Percentiles rank a stretch among this genome's conserved stretches.
Conservation (phyloP, 306 rosid genomes). For the Senna siamea region DNA sequence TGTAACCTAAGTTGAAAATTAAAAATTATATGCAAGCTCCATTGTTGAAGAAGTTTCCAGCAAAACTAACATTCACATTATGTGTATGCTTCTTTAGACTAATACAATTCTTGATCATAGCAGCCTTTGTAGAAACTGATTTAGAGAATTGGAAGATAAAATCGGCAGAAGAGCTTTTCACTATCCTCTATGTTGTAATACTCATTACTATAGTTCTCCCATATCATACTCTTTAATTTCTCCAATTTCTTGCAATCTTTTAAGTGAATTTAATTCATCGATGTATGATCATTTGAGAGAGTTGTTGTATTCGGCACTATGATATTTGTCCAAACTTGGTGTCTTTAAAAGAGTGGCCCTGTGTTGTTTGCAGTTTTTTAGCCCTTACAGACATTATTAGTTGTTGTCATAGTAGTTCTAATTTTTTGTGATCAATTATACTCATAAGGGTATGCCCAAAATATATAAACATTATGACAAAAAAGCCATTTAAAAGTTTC, state of each 20-base stretch:
- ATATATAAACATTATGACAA: not conserved
- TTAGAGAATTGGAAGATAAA: constrained; percentile 61
- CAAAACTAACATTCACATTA: constrained; percentile 61
- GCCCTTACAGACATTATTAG: constrained; percentile 56
- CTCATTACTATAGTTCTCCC: constrained; percentile 22
- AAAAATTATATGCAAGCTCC: constrained; percentile 55
- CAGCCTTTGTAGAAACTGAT: constrained; percentile 62
- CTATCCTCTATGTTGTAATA: constrained; percentile 62
- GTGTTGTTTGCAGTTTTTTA: constrained; percentile 59
- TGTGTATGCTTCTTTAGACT: constrained; percentile 70
- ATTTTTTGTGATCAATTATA: constrained; percentile 51
- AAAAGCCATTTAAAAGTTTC: not conserved
- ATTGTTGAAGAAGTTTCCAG: constrained; percentile 62
- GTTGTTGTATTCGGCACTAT: constrained; percentile 59
- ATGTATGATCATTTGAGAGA: constrained; percentile 48
- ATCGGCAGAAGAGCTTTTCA: constrained; percentile 54
- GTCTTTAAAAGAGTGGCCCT: constrained; percentile 67
- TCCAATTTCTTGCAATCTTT: not conserved
- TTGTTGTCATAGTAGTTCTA: constrained; percentile 50
- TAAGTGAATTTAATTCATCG: constrained; percentile 16
- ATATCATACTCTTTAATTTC: constrained; percentile 1
- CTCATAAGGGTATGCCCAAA: constrained; percentile 45
- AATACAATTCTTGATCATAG: constrained; percentile 69
- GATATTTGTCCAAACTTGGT: constrained; percentile 70
- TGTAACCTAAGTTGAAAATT: constrained; percentile 5